Evolutionary conservation across 345 rosid species (phyloP), one percentile per base, ranked within the genome.

Genomic region (Lepidium aucheri): DNA sequence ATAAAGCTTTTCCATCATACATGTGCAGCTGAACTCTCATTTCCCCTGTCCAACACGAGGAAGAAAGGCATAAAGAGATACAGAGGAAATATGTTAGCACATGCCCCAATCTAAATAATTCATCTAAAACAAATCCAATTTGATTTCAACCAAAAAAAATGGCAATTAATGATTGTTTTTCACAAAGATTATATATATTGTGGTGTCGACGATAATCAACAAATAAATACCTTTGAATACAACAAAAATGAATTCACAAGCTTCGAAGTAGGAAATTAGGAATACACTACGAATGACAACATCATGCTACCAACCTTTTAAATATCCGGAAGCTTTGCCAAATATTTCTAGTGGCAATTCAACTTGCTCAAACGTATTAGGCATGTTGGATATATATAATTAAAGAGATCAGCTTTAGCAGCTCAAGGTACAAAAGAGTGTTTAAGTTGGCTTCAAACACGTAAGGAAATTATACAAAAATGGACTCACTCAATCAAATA

Each of bases 401-500:
- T 8, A 8, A 1, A 8, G 8, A 30, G 8, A 63, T 42, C 16
- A 14, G 5, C 5, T 33, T 11, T 34, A 32, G 18, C 33, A 70
- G 50, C 28, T 26, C 42, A 54, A n/a, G 18, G 13, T 30, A 42
- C 8, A 17, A 38, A n/a, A 2, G 2, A 62, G 36, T 16, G 26
- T 54, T 28, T 63, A 54, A 39, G 15, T 22, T 13, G 41, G 7
- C 4, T 17, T 17, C 9, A 34, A 55, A 18, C 18, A 24, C 3
- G 15, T 16, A 40, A 42, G 64, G 26, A 43, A 26, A 55, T 11
- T 5, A 13, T 57, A 8, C 26, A 33, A 60, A 63, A 53, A n/a
- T 9, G 11, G 54, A 80, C 96, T 84, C 73, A 93, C 98, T 90
- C 96, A 56, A 90, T 88, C 42, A 90, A 80, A 63, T 69, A 91